These are phyloP conservation scores for Corinectria fuckeliana DNA, from an alignment of 2,329 filamentous ascomycete genomes.

Conservation along the genomic window DNA sequence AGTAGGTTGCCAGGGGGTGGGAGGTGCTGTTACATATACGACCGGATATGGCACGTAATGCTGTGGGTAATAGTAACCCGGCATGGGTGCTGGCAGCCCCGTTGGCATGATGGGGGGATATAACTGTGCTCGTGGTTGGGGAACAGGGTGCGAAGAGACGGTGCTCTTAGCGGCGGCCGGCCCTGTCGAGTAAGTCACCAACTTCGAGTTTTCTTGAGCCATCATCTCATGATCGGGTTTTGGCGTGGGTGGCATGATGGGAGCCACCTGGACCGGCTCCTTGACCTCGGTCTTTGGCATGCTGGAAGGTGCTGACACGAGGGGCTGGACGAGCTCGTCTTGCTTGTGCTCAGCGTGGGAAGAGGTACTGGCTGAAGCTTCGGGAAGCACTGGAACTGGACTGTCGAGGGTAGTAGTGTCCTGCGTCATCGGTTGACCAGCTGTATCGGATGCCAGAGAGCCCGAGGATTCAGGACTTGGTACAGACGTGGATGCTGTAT, in stretches of 20 bases:
- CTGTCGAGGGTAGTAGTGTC: background rate
- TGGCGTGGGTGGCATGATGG: slow-evolving; percentile 14
- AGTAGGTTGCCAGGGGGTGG: background rate
- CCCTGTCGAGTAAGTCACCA: background rate
- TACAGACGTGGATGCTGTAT: background rate
- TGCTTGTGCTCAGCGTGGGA: background rate
- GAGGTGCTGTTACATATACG: background rate
- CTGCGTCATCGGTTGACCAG: background rate
- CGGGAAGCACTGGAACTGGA: slow-evolving; percentile 8
- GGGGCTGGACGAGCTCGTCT: no score
- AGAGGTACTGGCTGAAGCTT: slow-evolving; percentile 8
- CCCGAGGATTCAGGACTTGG: background rate
- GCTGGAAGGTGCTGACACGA: background rate
- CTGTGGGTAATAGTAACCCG: background rate
- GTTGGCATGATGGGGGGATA: background rate
- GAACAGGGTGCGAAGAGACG: background rate
- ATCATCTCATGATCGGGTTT: slow-evolving; percentile 4
- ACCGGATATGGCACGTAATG: background rate
- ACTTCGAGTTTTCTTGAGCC: background rate
- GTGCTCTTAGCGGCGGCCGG: background rate
- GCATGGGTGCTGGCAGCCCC: background rate
- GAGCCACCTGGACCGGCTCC: background rate
- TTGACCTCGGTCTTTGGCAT: background rate
- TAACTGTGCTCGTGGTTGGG: background rate
- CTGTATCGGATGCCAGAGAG: background rate